Evolutionary conservation across 2,329 filamentous ascomycete genomes (phyloP).

Genomic region (Colletotrichum sp.): DNA sequence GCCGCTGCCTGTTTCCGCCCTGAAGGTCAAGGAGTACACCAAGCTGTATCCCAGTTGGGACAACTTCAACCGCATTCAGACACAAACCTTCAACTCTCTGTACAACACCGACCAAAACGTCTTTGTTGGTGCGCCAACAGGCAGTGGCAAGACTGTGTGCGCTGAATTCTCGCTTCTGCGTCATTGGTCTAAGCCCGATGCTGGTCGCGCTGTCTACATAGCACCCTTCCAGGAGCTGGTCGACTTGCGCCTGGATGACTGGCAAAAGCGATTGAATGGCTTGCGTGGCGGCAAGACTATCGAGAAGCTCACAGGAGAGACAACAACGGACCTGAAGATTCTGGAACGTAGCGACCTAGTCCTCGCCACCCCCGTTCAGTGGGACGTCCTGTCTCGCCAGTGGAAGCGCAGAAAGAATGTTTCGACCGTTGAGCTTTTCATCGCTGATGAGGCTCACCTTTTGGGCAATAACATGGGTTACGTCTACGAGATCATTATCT

Average conservation of each 20-base stretch:
- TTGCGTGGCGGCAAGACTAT: slow-evolving; percentile 86
- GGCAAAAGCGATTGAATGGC: slow-evolving; percentile 76
- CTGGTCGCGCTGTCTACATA: slow-evolving; percentile 86
- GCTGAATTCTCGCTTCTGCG: slow-evolving; percentile 91
- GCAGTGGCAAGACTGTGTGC: slow-evolving; percentile 95
- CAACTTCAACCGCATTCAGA: slow-evolving; percentile 97
- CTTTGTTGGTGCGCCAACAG: slow-evolving; percentile 89
- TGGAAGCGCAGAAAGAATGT: slow-evolving; percentile 98
- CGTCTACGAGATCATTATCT: slow-evolving; percentile 96
- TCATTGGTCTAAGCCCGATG: slow-evolving; percentile 77
- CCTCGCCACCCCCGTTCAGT: slow-evolving; percentile 89
- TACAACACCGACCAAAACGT: slow-evolving; percentile 93
- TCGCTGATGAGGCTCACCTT: slow-evolving; percentile 95
- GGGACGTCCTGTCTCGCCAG: slow-evolving; percentile 94
- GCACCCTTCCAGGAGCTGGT: slow-evolving; percentile 94
- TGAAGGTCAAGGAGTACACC: slow-evolving; percentile 85
- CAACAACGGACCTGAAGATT: slow-evolving; percentile 85
- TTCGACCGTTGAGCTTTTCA: slow-evolving; percentile 86
- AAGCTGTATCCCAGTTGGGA: slow-evolving; percentile 83
- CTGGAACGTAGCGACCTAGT: slow-evolving; percentile 88
- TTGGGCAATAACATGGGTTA: slow-evolving; percentile 86
- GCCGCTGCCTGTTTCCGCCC: slow-evolving; percentile 83
- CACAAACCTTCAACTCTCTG: slow-evolving; percentile 93
- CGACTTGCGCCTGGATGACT: slow-evolving; percentile 81
- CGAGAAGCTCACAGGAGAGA: slow-evolving; percentile 93